These are phyloP conservation scores for Aspergillus neoniger DNA, from an alignment of 2,329 filamentous ascomycete genomes.

Conservation along the genomic window DNA sequence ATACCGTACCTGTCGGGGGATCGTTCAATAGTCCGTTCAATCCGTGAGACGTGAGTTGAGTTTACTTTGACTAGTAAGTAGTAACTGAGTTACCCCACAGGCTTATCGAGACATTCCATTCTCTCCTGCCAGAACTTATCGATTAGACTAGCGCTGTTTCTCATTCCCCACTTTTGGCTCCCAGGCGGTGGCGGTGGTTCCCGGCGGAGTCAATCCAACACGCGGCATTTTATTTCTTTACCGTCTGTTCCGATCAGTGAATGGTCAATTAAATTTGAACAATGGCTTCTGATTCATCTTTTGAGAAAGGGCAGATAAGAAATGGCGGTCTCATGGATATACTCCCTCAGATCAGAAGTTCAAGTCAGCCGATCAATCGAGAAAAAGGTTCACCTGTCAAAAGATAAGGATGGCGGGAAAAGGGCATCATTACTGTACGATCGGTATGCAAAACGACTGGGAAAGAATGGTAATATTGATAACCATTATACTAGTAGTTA, in stretches of 20 bases:
- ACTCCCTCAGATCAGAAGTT: neutral
- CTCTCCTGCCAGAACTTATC: conserved; percentile 5
- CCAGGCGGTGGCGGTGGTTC: conserved; percentile 1
- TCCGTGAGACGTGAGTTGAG: no score
- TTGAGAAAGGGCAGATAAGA: neutral
- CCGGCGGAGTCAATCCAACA: neutral
- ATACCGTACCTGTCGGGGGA: conserved; percentile 7
- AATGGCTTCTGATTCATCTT: no score
- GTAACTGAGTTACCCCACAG: conserved; percentile 8
- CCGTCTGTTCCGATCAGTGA: no score
- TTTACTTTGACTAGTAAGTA: no score
- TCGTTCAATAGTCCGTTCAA: no score
- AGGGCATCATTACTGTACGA: neutral
- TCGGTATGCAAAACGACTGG: neutral
- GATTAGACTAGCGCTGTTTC: conserved; percentile 10
- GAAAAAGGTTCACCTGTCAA: neutral
- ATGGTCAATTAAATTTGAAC: no score
- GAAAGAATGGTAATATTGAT: no score
- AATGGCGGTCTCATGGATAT: neutral
- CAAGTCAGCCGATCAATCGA: neutral
- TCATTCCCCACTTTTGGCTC: conserved; percentile 8
- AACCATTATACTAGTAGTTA: no score
- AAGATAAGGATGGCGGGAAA: neutral
- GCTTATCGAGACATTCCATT: conserved; percentile 12
- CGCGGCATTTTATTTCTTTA: neutral